These are phyloP conservation scores for Amanita thiersii DNA, from an alignment of 768 basidiomycete species.

Conservation along the genomic window DNA sequence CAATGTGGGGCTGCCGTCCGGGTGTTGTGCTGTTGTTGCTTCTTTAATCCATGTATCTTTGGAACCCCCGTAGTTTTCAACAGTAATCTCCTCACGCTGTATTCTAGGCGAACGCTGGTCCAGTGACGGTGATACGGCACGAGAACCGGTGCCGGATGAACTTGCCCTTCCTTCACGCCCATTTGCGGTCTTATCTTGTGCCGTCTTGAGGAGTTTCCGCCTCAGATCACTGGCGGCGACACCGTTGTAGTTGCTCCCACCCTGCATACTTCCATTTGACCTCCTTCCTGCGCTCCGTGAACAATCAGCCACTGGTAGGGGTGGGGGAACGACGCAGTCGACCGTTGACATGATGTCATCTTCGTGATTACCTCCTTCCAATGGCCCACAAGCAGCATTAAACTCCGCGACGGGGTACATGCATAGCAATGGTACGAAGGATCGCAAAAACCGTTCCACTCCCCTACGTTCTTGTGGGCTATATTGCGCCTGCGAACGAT, in stretches of 20 bases:
- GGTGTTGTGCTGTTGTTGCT: slow-evolving; percentile 20
- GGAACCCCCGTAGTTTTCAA: slow-evolving; percentile 21
- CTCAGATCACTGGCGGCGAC: slow-evolving; percentile 63
- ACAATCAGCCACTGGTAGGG: slow-evolving; percentile 18
- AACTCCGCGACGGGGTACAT: slow-evolving; percentile 62
- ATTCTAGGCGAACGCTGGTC: slow-evolving; percentile 24
- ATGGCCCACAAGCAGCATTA: slow-evolving; percentile 51
- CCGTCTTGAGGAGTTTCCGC: slow-evolving; percentile 73
- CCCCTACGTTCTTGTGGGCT: slow-evolving; percentile 69
- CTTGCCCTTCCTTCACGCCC: slow-evolving; percentile 20
- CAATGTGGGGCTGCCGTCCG: slow-evolving; percentile 16
- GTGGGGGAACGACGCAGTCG: slow-evolving; percentile 13
- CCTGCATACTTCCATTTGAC: slow-evolving; percentile 32
- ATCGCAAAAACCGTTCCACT: slow-evolving; percentile 78
- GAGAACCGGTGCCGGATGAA: slow-evolving; percentile 29
- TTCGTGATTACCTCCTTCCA: slow-evolving; percentile 34
- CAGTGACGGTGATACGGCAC: slow-evolving; percentile 30
- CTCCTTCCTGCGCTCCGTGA: slow-evolving; percentile 34
- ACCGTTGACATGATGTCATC: slow-evolving; percentile 28
- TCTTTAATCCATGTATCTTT: slow-evolving; percentile 60
- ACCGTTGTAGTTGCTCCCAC: slow-evolving; percentile 30
- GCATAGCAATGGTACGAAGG: slow-evolving; percentile 79
- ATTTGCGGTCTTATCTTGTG: slow-evolving; percentile 43
- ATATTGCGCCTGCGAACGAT: slow-evolving; percentile 74
- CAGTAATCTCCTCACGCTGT: slow-evolving; percentile 10